Evolutionary conservation across 164 flowering plant species (phyloP).

Genomic region (Chimonanthus salicifolius): DNA sequence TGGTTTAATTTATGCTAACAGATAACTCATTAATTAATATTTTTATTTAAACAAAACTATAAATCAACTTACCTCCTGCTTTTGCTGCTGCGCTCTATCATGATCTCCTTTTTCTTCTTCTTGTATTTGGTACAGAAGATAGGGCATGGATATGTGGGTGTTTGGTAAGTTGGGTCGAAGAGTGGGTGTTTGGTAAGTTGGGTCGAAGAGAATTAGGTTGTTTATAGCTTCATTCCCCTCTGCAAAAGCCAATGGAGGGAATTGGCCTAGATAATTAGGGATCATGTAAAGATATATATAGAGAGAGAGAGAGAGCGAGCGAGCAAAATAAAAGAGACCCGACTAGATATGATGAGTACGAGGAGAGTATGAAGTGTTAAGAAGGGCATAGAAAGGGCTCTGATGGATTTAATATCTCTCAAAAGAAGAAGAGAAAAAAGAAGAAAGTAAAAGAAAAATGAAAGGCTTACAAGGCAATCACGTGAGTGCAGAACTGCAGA

Average conservation of each 20-base stretch:
- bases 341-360: not conserved
- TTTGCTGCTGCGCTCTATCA: not conserved
- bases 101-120: conserved; percentile 17
- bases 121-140: conserved; percentile 18
- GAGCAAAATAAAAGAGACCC: not conserved
- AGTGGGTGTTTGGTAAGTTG: conserved; percentile 15
- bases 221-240: conserved; percentile 25
- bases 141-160: conserved; percentile 23
- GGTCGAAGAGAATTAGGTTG: conserved; percentile 8
- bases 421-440: too few species aligned
- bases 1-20: too few species aligned
- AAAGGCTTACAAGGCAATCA: not conserved
- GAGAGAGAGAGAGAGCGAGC: not conserved
- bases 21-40: too few species aligned
- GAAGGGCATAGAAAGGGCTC: not conserved
- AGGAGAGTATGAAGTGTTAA: not conserved
- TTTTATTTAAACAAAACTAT: too few species aligned
- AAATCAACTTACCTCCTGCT: not conserved
- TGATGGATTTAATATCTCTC: not conserved
- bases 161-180: conserved; percentile 12
- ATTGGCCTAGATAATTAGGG: conserved; percentile 18
- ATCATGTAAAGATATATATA: conserved; percentile 13
- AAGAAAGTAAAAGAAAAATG: conserved; percentile 11
- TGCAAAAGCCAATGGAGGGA: conserved; percentile 13
- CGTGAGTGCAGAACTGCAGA: not conserved